Base-by-base conservation (phyloP, 805 yeast species). In the Middelhovenomyces tepae region DNA sequence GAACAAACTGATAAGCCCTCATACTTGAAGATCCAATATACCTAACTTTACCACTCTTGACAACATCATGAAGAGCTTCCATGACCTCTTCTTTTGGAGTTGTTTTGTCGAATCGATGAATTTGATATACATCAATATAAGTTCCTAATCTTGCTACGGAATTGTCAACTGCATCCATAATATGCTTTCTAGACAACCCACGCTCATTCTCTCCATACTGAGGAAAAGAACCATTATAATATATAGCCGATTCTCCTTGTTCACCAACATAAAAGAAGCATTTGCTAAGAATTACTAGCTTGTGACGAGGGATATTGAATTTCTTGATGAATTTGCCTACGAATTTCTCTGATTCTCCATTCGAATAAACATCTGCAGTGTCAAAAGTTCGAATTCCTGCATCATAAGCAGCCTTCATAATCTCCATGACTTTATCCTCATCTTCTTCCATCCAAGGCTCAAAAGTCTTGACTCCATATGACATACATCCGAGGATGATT, bases 1-100 rank as follows among this genome's bases (percentile, higher is more conserved):
- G 45, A 18, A 64, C 71, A 48, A 76, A 75, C 43, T 75, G 72
- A 13, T 56, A 51, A 1, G 76, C 67, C 42, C 60, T 59, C 81
- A 76, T 75, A 1, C 76, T 55, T 1, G 79, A 73, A 2, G 81
- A 79, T 9, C 82, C 82, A 38, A 76, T 63, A 49, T 75, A 75
- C 32, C 78, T 57, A 3, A 62, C 61, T 16, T 55, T 47, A 10
- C 78, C 78, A 22, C 44, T 35, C 25, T 60, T 57, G 16, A 71
- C 68, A 11, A 69, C 60, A 40, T 67, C 73, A 47, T 75, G 67
- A 46, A 75, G 56, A 0, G 79, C 68, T 44, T 54, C 65, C 77
- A 75, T 73, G 21, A 63, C 66, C 44, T 75, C 81, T 31, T 62
- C 62, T 35, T 63, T 60, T 19, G 76, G 71, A 4, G 69, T 62